A percentile compares a stretch with the other conserved stretches of the same genome.
Conservation (phyloP, 768 basidiomycete species). For the Exidia glandulosa region DNA sequence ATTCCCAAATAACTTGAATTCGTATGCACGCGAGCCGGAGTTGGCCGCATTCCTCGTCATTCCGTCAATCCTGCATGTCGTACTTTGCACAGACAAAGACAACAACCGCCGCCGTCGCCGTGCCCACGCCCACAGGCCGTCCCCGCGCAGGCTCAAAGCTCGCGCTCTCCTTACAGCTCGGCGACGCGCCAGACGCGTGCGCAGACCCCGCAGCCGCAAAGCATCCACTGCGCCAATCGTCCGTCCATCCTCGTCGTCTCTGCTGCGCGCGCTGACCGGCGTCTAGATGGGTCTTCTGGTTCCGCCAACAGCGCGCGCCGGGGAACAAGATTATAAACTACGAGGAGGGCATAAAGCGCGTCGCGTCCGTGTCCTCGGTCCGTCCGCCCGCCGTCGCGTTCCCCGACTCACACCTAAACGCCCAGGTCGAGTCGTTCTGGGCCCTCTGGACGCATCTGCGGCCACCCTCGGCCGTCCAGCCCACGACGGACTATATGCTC, state of each 20-base stretch:
- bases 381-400: constrained; percentile 15
- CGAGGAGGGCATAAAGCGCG: constrained; percentile 90
- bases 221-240: constrained; percentile 8
- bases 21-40: too few relatives aligned
- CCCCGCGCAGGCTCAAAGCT: too few relatives aligned
- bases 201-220: background rate
- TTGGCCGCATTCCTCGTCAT: too few relatives aligned
- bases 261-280: background rate
- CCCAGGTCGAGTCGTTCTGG: constrained; percentile 90
- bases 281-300: constrained; percentile 81
- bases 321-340: constrained; percentile 86
- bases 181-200: background rate
- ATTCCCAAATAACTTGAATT: too few relatives aligned
- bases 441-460: constrained; percentile 86
- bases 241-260: background rate
- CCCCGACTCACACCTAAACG: background rate
- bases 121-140: too few relatives aligned
- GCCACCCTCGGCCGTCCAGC: constrained; percentile 69
- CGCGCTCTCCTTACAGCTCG: background rate
- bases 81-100: too few relatives aligned
- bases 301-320: constrained; percentile 79
- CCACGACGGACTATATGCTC: constrained; percentile 90
- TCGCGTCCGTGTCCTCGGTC: constrained; percentile 82
- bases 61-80: too few relatives aligned
- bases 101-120: too few relatives aligned